Evolutionary conservation across 805 yeast genomes (phyloP), one percentile per base, ranked within the genome.

Genomic region (Zygosaccharomyces bailii): DNA sequence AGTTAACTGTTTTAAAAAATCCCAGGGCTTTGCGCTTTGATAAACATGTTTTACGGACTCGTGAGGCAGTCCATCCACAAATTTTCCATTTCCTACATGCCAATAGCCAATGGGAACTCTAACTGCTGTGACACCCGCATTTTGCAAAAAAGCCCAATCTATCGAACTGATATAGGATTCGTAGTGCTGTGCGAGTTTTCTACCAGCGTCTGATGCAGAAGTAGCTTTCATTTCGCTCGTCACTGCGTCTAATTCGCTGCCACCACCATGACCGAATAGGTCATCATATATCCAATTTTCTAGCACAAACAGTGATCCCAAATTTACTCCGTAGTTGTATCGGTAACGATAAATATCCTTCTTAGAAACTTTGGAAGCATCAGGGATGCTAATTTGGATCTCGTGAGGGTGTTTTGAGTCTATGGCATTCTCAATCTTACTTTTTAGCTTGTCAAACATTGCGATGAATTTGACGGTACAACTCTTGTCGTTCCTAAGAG

Each of bases 31-130:
- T 0, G 96, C 83, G 53, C 77, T 73, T n/a, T 52, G 51, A 64
- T 91, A 91, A 3, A 86, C 87, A 0, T 59, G 59, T 3, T 73
- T 61, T 29, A 76, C 67, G 25, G 71, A 59, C 11, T 67, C 79
- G 58, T 86, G 91, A 14, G 82, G 81, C 2, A 95, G 83, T 3
- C 74, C 78, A 16, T 66, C 63, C 3, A 57, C 35, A 59, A 71
- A 84, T 13, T 55, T 52, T 1, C 90, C 87, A 16, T 83, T 81
- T 41, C 69, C 75, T n/a, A 89, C 78, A 45, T 78, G 81, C 96
- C 96, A 91, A 65, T 86, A 91, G 0, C 98, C 98, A 51, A 91
- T 67, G 5, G 99, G 98, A 1, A 91, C 73, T 56, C 99, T 74
- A 4, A 91, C 73, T 1, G 89, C 77, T 18, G 86, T 87, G n/a